phyloP scores from a whole-genome alignment of 768 basidiomycete species.

The Naematelia encephala region DNA sequence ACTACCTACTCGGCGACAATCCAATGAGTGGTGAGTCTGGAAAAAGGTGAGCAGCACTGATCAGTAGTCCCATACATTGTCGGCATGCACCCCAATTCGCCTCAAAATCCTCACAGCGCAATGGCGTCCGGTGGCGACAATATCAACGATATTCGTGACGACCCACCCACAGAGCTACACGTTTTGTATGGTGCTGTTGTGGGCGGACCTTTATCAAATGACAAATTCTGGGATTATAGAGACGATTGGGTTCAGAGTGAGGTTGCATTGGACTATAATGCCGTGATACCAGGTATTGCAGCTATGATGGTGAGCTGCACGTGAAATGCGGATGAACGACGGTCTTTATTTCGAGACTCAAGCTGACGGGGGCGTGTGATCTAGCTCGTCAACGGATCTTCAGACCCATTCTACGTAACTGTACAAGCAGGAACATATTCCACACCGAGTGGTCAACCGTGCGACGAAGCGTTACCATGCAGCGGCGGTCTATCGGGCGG shows the following conservation, averaged over 20 bases:
- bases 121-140: conserved; percentile 79
- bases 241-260: conserved; percentile 88
- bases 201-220: conserved; percentile 76
- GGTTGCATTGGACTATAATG: conserved; percentile 73
- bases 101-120: conserved; percentile 84
- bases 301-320: conserved; percentile 54
- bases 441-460: conserved; percentile 60
- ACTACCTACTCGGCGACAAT: conserved; percentile 82
- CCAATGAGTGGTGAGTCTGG: conserved; percentile 78
- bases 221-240: conserved; percentile 77
- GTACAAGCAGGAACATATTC: conserved; percentile 55
- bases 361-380: conserved; percentile 25
- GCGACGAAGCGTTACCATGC: conserved; percentile 66
- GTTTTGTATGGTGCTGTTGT: conserved; percentile 82
- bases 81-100: conserved; percentile 84
- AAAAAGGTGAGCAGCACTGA: conserved; percentile 16
- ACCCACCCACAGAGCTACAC: conserved; percentile 68
- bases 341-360: background rate
- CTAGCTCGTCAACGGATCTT: conserved; percentile 64
- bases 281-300: conserved; percentile 79
- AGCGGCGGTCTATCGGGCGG: conserved; percentile 62
- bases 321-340: background rate
- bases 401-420: conserved; percentile 73
- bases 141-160: conserved; percentile 65
- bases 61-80: conserved; percentile 73